Evolutionary conservation across 1,284 basidiomycete genomes (phyloP).

Genomic region (Puccinia novopanici): DNA sequence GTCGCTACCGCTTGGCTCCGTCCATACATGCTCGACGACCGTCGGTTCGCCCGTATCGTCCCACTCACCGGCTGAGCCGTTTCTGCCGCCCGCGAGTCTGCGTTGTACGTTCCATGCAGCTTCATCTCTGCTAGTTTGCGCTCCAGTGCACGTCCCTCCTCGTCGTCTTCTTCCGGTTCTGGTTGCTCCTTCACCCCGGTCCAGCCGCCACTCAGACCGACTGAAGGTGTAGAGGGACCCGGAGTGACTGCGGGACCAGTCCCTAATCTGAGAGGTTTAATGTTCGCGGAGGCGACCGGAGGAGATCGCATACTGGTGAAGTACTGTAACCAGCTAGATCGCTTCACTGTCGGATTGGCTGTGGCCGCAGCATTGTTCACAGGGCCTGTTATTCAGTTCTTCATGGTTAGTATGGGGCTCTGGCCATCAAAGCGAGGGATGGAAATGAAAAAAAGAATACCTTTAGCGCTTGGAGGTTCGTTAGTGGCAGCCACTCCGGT

Average conservation of each 20-base stretch:
- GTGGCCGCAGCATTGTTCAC: slow-evolving; percentile 1
- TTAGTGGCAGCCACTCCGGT: slow-evolving; percentile 78
- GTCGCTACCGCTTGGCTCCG: slow-evolving; percentile 54
- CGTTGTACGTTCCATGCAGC: slow-evolving; percentile 68
- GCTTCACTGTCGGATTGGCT: slow-evolving; percentile 9
- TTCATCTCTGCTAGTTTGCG: slow-evolving; percentile 83
- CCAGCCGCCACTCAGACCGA: slow-evolving; percentile 67
- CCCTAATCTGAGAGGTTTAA: slow-evolving; percentile 63
- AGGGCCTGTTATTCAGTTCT: background rate
- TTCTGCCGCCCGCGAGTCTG: background rate
- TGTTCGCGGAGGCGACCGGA: slow-evolving; percentile 64
- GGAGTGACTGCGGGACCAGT: slow-evolving; percentile 72
- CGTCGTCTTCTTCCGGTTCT: slow-evolving; percentile 73
- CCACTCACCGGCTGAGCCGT: slow-evolving; percentile 9
- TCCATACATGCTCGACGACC: slow-evolving; percentile 61
- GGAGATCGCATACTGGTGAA: slow-evolving; percentile 29
- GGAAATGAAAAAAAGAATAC: background rate
- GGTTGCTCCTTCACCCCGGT: slow-evolving; percentile 61
- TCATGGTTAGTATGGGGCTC: background rate
- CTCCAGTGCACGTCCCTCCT: slow-evolving; percentile 79
- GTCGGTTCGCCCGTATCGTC: slow-evolving; percentile 60
- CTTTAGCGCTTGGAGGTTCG: slow-evolving; percentile 47
- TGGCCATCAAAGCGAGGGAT: background rate
- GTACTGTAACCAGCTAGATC: slow-evolving; percentile 46
- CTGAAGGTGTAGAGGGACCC: slow-evolving; percentile 63